Percentiles rank a stretch among this genome's conserved stretches.
Evolutionary conservation across 2,329 filamentous ascomycete genomes (phyloP).

Genomic region (Hirsutella thompsonii): DNA sequence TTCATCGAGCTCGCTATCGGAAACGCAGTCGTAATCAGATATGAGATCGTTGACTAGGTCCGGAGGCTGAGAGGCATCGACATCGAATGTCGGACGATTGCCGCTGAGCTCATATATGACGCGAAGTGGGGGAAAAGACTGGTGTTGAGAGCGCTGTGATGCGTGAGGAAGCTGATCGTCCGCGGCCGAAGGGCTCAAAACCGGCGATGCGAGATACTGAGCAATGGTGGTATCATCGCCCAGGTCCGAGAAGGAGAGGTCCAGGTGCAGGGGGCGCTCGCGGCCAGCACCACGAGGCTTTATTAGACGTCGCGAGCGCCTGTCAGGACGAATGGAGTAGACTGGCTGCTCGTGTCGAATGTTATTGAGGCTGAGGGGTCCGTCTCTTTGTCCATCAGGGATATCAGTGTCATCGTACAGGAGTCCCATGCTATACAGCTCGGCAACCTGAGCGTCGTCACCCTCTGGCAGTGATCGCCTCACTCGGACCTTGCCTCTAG

Average conservation of each 20-base stretch:
- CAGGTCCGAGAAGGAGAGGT: conserved; percentile 30
- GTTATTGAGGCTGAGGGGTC: conserved; percentile 22
- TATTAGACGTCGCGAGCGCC: conserved; percentile 15
- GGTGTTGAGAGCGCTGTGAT: conserved; percentile 1
- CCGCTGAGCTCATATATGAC: conserved; percentile 26
- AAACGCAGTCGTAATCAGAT: conserved; percentile 23
- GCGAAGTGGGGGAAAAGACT: conserved; percentile 19
- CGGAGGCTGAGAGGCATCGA: conserved; percentile 22
- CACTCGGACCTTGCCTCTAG: conserved; percentile 13
- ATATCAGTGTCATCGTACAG: conserved; percentile 29
- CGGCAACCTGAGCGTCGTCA: conserved; percentile 23
- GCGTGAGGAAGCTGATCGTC: background rate
- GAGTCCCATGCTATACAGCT: conserved; percentile 30
- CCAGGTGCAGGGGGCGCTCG: conserved; percentile 18
- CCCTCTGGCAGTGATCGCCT: conserved; percentile 7
- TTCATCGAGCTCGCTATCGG: conserved; percentile 21
- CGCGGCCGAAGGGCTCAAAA: conserved; percentile 7
- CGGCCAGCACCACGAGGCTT: conserved; percentile 10
- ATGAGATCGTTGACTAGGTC: conserved; percentile 20
- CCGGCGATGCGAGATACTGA: conserved; percentile 17
- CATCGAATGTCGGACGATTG: conserved; percentile 18
- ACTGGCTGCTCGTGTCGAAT: conserved; percentile 24
- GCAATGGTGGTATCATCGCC: conserved; percentile 25
- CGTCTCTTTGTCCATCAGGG: conserved; percentile 14
- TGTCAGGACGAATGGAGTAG: conserved; percentile 24